Percentiles rank a stretch among this genome's conserved stretches.
These are phyloP conservation scores for Vachellia collinsii DNA, from an alignment of 306 rosid genomes.

Conservation along the genomic window DNA sequence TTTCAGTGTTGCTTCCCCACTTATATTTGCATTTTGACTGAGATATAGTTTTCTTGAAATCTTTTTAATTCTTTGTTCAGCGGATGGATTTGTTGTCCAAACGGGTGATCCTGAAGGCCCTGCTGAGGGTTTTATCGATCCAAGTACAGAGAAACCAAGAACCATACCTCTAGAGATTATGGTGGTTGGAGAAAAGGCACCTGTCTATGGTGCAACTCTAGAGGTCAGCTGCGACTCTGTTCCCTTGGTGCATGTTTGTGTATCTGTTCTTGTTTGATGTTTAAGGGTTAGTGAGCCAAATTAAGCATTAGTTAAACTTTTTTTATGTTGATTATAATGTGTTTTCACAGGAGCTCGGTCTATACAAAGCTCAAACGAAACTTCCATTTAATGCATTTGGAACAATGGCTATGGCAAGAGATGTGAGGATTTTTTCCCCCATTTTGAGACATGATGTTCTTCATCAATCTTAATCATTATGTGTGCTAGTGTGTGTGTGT, in stretches of 20 bases:
- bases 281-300: not conserved
- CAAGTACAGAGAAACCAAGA: slow-evolving; percentile 90
- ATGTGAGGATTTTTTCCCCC: slow-evolving; percentile 50
- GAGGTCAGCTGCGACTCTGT: slow-evolving; percentile 62
- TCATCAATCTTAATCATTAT: not conserved
- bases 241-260: slow-evolving; percentile 16
- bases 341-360: slow-evolving; percentile 81
- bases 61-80: slow-evolving; percentile 43
- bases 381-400: slow-evolving; percentile 99
- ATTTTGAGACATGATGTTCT: not conserved
- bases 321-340: slow-evolving; percentile 22
- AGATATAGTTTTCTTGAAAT: slow-evolving; percentile 28
- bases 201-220: slow-evolving; percentile 86
- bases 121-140: slow-evolving; percentile 98
- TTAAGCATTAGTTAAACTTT: slow-evolving; percentile 5
- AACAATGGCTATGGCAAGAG: slow-evolving; percentile 99
- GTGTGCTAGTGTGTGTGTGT: not conserved
- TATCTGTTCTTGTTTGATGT: slow-evolving; percentile 21
- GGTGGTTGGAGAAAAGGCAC: slow-evolving; percentile 80
- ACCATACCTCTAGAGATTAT: slow-evolving; percentile 82
- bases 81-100: slow-evolving; percentile 97
- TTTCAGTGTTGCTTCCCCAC: slow-evolving; percentile 6
- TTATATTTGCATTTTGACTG: slow-evolving; percentile 19
- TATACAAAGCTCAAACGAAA: slow-evolving; percentile 98
- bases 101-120: slow-evolving; percentile 99